Evolutionary conservation across 441 rosid genomes (phyloP).

Genomic region (Capsella rubella): DNA sequence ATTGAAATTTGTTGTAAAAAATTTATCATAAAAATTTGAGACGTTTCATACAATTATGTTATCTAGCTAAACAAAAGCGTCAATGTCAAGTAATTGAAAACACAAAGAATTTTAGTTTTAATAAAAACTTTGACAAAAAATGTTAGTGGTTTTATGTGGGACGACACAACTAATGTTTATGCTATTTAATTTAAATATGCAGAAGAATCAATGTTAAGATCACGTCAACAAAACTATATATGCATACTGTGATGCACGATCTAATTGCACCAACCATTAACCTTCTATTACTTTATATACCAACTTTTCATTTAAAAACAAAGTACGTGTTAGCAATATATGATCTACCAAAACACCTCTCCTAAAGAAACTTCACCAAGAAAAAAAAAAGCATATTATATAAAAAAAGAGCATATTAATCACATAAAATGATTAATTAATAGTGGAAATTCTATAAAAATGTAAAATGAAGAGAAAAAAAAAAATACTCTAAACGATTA

Average conservation of each 20-base stretch:
- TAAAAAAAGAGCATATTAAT: not conserved
- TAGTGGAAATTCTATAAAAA: not conserved
- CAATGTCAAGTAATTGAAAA: not conserved
- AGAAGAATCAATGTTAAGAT: not conserved
- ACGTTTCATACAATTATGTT: not conserved
- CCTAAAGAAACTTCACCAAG: not conserved
- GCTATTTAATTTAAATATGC: not conserved
- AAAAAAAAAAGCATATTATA: not conserved
- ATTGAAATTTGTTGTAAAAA: no score
- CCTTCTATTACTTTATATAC: conserved; percentile 1
- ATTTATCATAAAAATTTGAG: no score
- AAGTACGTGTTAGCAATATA: conserved; percentile 2
- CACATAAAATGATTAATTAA: not conserved
- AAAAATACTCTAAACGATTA: no score
- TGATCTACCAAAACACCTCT: conserved; percentile 5
- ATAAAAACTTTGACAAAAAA: not conserved
- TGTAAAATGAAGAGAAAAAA: not conserved
- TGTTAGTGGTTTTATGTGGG: not conserved
- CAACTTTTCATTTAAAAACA: not conserved
- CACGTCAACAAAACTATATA: not conserved
- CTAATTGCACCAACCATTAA: conserved; percentile 35
- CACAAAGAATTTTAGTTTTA: not conserved
- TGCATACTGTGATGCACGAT: conserved; percentile 40
- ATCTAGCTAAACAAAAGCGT: not conserved
- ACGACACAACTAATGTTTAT: not conserved